phyloP scores from a whole-genome alignment of 164 flowering plant genomes.

The Cinnamomum micranthum region DNA sequence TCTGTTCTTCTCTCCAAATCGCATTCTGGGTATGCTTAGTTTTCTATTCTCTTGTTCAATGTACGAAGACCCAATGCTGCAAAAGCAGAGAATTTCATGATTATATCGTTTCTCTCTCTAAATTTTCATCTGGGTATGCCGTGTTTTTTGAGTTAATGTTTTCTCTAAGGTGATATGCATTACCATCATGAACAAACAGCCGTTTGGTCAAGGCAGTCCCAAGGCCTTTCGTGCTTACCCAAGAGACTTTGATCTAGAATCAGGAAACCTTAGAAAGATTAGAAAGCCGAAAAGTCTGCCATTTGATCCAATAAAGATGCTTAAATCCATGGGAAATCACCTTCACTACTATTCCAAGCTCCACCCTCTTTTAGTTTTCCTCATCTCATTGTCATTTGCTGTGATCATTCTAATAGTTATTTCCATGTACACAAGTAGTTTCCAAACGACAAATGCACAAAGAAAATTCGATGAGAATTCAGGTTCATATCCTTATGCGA shows the following conservation, averaged over 20 bases:
- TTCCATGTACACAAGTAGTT: constrained; percentile 46
- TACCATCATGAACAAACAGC: constrained; percentile 45
- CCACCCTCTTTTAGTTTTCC: constrained; percentile 56
- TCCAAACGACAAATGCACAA: constrained; percentile 21
- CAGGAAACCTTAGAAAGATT: constrained; percentile 45
- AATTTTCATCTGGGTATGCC: neutral
- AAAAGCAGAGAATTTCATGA: neutral
- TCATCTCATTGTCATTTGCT: constrained; percentile 57
- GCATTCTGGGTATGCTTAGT: neutral
- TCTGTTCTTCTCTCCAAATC: neutral
- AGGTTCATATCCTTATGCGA: constrained; percentile 46
- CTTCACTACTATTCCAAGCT: constrained; percentile 51
- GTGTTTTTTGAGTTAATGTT: neutral
- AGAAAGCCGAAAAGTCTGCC: constrained; percentile 41
- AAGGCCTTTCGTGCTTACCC: constrained; percentile 70
- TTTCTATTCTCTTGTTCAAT: neutral
- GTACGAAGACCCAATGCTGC: neutral
- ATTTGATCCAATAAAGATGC: constrained; percentile 38
- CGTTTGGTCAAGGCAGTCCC: constrained; percentile 54
- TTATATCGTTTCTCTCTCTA: neutral
- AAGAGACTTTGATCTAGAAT: constrained; percentile 79
- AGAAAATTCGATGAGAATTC: constrained; percentile 22
- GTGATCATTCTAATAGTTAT: constrained; percentile 48
- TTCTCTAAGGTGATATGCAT: no score
- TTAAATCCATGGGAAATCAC: constrained; percentile 50